Percentiles rank a stretch among this genome's conserved stretches.
Evolutionary conservation across 2,329 filamentous ascomycete genomes (phyloP).

Genomic region (Coccinonectria pachysandricola): DNA sequence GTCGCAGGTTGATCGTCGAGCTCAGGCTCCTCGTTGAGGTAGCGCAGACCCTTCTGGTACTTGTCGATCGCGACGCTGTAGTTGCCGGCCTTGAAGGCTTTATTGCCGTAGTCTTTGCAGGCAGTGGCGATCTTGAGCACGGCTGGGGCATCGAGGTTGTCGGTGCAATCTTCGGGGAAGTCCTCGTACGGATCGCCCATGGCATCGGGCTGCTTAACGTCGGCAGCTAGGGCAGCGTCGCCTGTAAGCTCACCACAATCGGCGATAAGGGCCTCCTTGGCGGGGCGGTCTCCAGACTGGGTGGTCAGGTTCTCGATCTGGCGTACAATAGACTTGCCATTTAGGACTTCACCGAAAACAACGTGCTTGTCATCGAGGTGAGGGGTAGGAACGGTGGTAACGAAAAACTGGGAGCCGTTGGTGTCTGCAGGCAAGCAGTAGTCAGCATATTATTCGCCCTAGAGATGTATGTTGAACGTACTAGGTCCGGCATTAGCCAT

Average conservation of each 20-base stretch:
- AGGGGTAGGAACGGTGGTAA: conserved; percentile 89
- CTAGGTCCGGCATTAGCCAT: conserved; percentile 97
- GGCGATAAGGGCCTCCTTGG: conserved; percentile 59
- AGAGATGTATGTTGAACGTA: conserved; percentile 29
- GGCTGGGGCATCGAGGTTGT: conserved; percentile 53
- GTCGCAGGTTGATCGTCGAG: conserved; percentile 61
- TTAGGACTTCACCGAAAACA: conserved; percentile 89
- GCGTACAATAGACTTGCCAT: conserved; percentile 82
- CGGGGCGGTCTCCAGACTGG: conserved; percentile 66
- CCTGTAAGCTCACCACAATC: conserved; percentile 81
- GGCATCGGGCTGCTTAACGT: conserved; percentile 61
- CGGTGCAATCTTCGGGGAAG: conserved; percentile 74
- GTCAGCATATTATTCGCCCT: conserved; percentile 1
- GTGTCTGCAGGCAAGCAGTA: conserved; percentile 48
- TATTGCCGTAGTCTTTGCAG: conserved; percentile 87
- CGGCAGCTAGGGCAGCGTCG: conserved; percentile 55
- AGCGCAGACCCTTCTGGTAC: conserved; percentile 88
- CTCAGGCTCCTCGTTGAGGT: conserved; percentile 76
- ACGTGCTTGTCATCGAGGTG: conserved; percentile 96
- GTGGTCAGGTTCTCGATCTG: conserved; percentile 80
- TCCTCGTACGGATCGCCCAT: conserved; percentile 92
- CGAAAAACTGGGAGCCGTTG: conserved; percentile 97
- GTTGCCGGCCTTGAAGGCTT: conserved; percentile 76
- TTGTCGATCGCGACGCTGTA: conserved; percentile 66
- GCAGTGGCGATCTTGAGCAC: conserved; percentile 71